These are phyloP conservation scores for Chrysosporium keratinophilum DNA, from an alignment of 2,329 filamentous ascomycete species.

Conservation along the genomic window DNA sequence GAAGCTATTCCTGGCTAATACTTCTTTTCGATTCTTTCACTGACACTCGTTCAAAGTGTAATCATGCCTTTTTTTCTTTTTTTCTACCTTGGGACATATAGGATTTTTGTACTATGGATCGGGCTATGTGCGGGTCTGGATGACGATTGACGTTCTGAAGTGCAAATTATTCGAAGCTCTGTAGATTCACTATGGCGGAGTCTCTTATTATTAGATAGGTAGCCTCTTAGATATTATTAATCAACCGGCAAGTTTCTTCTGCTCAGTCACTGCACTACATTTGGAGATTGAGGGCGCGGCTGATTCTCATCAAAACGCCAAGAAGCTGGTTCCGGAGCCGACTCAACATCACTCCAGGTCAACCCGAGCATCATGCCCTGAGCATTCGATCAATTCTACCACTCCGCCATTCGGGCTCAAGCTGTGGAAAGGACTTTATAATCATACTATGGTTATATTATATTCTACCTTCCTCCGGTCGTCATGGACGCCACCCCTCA, in stretches of 20 bases:
- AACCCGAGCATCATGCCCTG: background rate
- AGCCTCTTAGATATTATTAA: background rate
- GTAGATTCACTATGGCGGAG: background rate
- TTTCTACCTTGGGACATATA: background rate
- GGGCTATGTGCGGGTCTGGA: background rate
- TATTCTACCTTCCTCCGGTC: conserved; percentile 15
- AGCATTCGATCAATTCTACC: background rate
- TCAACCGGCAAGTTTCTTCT: background rate
- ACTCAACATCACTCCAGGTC: background rate
- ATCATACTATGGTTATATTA: conserved; percentile 10
- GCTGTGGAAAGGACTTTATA: background rate
- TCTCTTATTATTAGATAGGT: background rate
- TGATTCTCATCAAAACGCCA: background rate
- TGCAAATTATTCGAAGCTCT: background rate
- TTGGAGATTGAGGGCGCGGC: background rate
- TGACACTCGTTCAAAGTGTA: background rate
- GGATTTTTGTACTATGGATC: background rate
- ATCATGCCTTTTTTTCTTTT: background rate
- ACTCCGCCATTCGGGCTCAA: background rate
- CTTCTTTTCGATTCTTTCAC: background rate
- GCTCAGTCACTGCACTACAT: background rate
- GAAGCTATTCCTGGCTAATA: conserved; percentile 1
- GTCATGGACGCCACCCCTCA: conserved; percentile 34
- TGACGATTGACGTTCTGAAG: conserved; percentile 1
- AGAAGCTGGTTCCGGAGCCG: background rate